Conservation (phyloP, 2,329 filamentous ascomycete genomes). For the Sporothrix globosa region DNA sequence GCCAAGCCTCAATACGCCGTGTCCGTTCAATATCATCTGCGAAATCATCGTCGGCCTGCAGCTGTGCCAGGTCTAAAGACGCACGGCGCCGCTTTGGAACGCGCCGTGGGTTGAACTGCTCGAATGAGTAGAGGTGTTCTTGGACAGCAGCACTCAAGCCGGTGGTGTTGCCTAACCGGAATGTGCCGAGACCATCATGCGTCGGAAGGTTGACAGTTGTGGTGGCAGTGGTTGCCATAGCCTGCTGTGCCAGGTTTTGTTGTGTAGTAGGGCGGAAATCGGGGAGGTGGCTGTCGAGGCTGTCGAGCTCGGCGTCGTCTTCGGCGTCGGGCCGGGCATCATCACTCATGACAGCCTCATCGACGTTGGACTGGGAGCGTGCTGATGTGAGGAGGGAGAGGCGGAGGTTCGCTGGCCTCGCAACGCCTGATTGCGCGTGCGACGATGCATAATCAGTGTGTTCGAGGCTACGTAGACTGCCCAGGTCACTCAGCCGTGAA, state of each 20-base stretch:
- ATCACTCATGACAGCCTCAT: slow-evolving; percentile 28
- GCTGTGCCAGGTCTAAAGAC: slow-evolving; percentile 55
- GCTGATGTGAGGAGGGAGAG: slow-evolving; percentile 39
- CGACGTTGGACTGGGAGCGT: slow-evolving; percentile 7
- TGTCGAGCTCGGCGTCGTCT: slow-evolving; percentile 83
- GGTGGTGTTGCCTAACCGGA: slow-evolving; percentile 64
- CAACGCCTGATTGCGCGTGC: slow-evolving; percentile 21
- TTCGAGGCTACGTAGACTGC: slow-evolving; percentile 71
- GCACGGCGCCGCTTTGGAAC: slow-evolving; percentile 56
- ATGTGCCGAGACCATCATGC: slow-evolving; percentile 90
- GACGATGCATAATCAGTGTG: slow-evolving; percentile 53
- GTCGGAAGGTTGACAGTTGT: slow-evolving; percentile 63
- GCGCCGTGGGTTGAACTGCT: slow-evolving; percentile 76
- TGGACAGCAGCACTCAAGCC: slow-evolving; percentile 63
- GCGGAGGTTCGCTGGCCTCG: slow-evolving; percentile 42
- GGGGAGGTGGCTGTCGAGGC: slow-evolving; percentile 86
- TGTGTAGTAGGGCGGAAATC: slow-evolving; percentile 68
- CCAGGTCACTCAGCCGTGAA: slow-evolving; percentile 78
- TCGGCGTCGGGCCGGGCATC: slow-evolving; percentile 52
- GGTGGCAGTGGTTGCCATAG: not conserved
- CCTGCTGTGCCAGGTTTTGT: slow-evolving; percentile 33
- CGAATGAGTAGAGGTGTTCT: slow-evolving; percentile 86
- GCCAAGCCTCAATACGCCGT: slow-evolving; percentile 87
- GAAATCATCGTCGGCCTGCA: slow-evolving; percentile 57
- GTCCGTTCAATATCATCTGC: slow-evolving; percentile 72